Percentiles rank a stretch among this genome's conserved stretches.
phyloP scores from a whole-genome alignment of 805 yeast species.

The Candida berthetii region DNA sequence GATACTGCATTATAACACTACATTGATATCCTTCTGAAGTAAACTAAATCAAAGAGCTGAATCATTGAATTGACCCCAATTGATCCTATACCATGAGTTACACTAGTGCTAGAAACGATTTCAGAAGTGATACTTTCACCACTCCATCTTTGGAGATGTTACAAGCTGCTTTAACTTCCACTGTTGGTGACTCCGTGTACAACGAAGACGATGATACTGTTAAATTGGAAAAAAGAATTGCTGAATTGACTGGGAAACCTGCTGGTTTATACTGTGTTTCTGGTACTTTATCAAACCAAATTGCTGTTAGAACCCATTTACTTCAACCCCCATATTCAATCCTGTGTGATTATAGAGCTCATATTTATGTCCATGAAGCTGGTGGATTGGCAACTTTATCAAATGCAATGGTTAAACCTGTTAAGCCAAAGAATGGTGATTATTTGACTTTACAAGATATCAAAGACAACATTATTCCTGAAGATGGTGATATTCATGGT shows the following conservation, averaged over 20 bases:
- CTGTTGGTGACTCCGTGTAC: conserved; percentile 87
- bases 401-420: conserved; percentile 88
- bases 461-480: conserved; percentile 49
- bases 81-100: neutral
- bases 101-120: conserved; percentile 35
- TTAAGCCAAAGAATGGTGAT: conserved; percentile 68
- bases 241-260: conserved; percentile 68
- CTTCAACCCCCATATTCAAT: conserved; percentile 82
- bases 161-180: conserved; percentile 45
- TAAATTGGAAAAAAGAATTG: conserved; percentile 57
- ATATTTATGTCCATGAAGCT: conserved; percentile 79
- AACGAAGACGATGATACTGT: conserved; percentile 72
- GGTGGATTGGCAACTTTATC: conserved; percentile 88
- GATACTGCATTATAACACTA: too few species aligned
- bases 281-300: conserved; percentile 88
- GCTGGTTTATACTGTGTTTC: conserved; percentile 81
- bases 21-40: too few species aligned
- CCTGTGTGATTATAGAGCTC: conserved; percentile 81
- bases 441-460: conserved; percentile 81
- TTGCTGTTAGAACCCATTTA: conserved; percentile 72
- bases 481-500: conserved; percentile 77
- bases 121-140: conserved; percentile 84
- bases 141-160: conserved; percentile 77
- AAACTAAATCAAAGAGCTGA: too few species aligned
- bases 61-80: conserved; percentile 26